Evolutionary conservation across 257 asterid species (phyloP), one percentile per base, ranked within the genome.

Genomic region (Solanum pimpinellifolium): DNA sequence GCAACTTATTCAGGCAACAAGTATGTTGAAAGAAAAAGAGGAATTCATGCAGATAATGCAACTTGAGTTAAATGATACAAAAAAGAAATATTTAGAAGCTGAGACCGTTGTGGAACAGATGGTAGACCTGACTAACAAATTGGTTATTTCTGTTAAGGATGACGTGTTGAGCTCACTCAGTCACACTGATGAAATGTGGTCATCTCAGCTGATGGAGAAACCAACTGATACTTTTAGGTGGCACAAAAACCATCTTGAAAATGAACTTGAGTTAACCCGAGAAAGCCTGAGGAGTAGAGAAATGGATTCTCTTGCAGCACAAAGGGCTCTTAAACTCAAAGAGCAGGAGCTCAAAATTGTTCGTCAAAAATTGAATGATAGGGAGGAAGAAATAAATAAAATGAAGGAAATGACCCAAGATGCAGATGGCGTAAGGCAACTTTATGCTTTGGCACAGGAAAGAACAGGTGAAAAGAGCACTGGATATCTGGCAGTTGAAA

Each of bases 401-500:
- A 87, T 92, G 87, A 94, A 90, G 92, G 94, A 93, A 39, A 86
- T 92, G 70, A 76, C 74, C 69, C 90, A 46, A 14, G 96, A 94
- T 11, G 68, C 88, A 65, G 91, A 92, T 74, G 95, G 91, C 42
- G 89, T 91, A 80, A 87, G 82, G 87, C 92, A 88, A 88, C 91
- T 93, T 21, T 90, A 93, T 83, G 92, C 92, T n/a, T 91, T 92
- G 89, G 90, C 94, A 68, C 94, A 92, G 87, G 93, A 93, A 86
- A 93, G 85, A 86, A 89, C 91, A 13, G 95, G 93, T 14, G 95
- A 87, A 25, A 92, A 76, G 90, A 92, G 92, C 39, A 87, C 89
- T 33, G 98, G 95, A 41, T 96, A 93, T 52, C 92, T 92, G 33
- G 96, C 95, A 65, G 92, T 91, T 21, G 98, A 94, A 92, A 92